A percentile compares a stretch with the other conserved stretches of the same genome.
Conservation (phyloP, 2,329 filamentous ascomycete genomes). For the Xylaria hypoxylon region DNA sequence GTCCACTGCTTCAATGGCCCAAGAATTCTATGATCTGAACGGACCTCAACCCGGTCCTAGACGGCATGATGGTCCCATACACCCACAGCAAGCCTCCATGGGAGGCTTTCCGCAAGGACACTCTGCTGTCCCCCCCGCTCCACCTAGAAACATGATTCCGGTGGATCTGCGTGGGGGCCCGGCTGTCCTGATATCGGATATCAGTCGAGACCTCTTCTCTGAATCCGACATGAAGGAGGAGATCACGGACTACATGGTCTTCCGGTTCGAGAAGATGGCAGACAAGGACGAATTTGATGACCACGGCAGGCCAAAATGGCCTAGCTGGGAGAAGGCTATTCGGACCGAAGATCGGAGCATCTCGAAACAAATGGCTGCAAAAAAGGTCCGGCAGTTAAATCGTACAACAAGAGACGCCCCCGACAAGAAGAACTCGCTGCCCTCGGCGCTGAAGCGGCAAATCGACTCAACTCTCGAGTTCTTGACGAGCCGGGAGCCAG, state of each 20-base stretch:
- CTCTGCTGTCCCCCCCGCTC: constrained; percentile 5
- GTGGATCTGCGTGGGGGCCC: constrained; percentile 23
- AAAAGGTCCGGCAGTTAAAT: constrained; percentile 55
- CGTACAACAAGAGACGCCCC: constrained; percentile 47
- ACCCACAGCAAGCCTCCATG: constrained; percentile 4
- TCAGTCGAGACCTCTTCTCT: constrained; percentile 54
- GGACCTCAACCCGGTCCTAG: constrained; percentile 3
- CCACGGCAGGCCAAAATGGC: constrained; percentile 50
- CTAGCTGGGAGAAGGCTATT: constrained; percentile 57
- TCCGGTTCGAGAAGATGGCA: constrained; percentile 57
- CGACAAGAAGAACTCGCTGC: constrained; percentile 56
- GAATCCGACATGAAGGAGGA: constrained; percentile 54
- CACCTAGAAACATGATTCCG: constrained; percentile 27
- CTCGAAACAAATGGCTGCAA: constrained; percentile 53
- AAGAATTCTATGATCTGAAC: constrained; percentile 11
- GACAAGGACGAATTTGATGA: constrained; percentile 52
- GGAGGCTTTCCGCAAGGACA: constrained; percentile 10
- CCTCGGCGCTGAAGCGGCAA: constrained; percentile 55
- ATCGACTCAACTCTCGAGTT: constrained; percentile 55
- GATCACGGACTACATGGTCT: constrained; percentile 56
- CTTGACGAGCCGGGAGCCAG: constrained; percentile 52
- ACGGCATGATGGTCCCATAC: constrained; percentile 8
- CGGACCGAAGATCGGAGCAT: constrained; percentile 53
- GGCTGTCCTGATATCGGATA: constrained; percentile 49
- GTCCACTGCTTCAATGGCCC: constrained; percentile 6